A percentile compares a stretch with the other conserved stretches of the same genome.
Conservation (phyloP, 306 rosid genomes). For the Argentina anserina region DNA sequence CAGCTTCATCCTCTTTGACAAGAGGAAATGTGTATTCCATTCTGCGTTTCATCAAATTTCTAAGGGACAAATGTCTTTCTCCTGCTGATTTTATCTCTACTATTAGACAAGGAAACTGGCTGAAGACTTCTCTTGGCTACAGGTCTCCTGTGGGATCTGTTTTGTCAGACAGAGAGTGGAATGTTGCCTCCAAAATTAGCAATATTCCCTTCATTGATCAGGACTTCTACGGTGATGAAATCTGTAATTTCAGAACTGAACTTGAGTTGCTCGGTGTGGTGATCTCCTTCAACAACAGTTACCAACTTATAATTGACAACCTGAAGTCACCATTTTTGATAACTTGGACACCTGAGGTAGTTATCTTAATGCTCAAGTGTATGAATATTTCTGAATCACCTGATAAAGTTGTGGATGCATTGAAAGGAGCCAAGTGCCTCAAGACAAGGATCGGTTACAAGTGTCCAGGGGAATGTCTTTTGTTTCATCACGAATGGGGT, state of each 20-base stretch:
- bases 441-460: conserved; percentile 57
- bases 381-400: background rate
- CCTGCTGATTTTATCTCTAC: conserved; percentile 33
- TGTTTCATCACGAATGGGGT: conserved; percentile 54
- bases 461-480: conserved; percentile 46
- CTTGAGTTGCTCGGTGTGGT: conserved; percentile 60
- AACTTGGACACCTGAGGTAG: conserved; percentile 38
- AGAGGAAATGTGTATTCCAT: conserved; percentile 40
- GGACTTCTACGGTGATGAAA: conserved; percentile 46
- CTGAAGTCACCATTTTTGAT: conserved; percentile 42
- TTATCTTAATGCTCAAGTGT: conserved; percentile 47
- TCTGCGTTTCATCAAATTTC: conserved; percentile 48
- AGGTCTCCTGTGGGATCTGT: conserved; percentile 63
- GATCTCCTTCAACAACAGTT: conserved; percentile 29
- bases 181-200: conserved; percentile 48
- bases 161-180: conserved; percentile 46
- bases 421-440: conserved; percentile 36
- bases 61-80: conserved; percentile 29
- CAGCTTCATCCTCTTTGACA: conserved; percentile 33
- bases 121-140: conserved; percentile 48
- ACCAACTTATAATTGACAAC: conserved; percentile 42
- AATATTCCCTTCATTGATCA: conserved; percentile 59
- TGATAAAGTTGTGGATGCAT: conserved; percentile 19
- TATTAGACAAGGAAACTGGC: conserved; percentile 46
- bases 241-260: conserved; percentile 37